Evolutionary conservation across 805 yeast genomes (phyloP).

Genomic region (Metschnikowia koreensis): DNA sequence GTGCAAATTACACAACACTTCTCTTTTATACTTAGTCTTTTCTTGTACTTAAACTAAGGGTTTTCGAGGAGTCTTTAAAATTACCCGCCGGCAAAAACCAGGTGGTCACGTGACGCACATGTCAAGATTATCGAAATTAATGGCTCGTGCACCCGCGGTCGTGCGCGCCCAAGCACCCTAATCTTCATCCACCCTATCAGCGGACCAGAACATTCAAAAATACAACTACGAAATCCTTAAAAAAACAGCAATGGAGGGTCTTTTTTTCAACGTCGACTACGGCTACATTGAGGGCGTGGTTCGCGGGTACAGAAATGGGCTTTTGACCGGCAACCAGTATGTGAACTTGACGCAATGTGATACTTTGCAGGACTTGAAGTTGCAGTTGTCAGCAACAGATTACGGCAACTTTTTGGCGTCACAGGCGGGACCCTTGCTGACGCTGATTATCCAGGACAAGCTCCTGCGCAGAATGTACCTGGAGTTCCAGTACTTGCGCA

Average conservation of each 20-base stretch:
- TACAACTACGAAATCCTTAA: not conserved
- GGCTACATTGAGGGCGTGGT: conserved; percentile 95
- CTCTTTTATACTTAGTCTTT: no score
- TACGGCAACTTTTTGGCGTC: conserved; percentile 88
- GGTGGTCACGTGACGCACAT: not conserved
- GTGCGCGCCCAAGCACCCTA: not conserved
- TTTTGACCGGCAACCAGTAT: conserved; percentile 76
- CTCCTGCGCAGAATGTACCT: conserved; percentile 71
- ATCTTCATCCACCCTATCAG: conserved; percentile 1
- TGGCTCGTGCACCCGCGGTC: not conserved
- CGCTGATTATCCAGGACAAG: conserved; percentile 80
- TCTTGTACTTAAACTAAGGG: no score
- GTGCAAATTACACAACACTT: no score
- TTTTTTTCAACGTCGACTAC: conserved; percentile 81
- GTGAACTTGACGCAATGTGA: conserved; percentile 95
- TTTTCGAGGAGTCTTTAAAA: no score
- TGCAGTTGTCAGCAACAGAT: conserved; percentile 93
- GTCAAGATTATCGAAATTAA: not conserved
- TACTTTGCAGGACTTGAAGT: conserved; percentile 85
- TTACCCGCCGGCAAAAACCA: no score
- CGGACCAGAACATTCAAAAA: not conserved
- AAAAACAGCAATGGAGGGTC: conserved; percentile 73
- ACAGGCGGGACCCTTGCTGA: conserved; percentile 77
- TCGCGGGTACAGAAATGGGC: conserved; percentile 88
- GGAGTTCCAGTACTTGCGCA: conserved; percentile 81